Percentiles rank a stretch among this genome's conserved stretches.
Conservation (phyloP, 352 stramenopile species). For the Aphanomyces invadans region DNA sequence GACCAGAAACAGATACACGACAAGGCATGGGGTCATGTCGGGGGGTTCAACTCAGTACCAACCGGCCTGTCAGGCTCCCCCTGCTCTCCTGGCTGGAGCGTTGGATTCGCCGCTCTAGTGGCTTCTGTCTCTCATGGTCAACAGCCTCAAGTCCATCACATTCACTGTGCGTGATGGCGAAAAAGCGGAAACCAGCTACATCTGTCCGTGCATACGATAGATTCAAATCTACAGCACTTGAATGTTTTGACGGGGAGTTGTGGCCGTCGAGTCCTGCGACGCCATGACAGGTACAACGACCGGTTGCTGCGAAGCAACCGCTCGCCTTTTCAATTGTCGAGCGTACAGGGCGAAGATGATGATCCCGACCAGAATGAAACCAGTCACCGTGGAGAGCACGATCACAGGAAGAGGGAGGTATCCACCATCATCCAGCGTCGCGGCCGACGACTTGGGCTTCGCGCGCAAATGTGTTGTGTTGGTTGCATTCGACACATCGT, state of each 20-base stretch:
- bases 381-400: constrained; percentile 23
- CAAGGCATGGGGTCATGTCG: too few species aligned
- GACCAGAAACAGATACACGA: too few species aligned
- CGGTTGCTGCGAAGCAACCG: not conserved
- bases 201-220: too few species aligned
- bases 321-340: not conserved
- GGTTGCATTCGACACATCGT: constrained; percentile 27
- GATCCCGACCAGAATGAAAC: constrained; percentile 49
- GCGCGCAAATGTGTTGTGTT: constrained; percentile 11
- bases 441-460: not conserved
- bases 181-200: too few species aligned
- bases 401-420: constrained; percentile 9
- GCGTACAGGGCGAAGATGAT: constrained; percentile 42
- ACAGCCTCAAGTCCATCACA: too few species aligned
- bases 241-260: constrained; percentile 16
- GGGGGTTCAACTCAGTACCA: too few species aligned
- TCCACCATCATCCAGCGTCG: not conserved
- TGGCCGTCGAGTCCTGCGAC: constrained; percentile 3
- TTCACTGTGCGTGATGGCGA: too few species aligned
- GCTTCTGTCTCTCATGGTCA: too few species aligned
- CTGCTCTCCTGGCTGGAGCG: too few species aligned
- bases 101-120: too few species aligned
- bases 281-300: not conserved
- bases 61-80: too few species aligned
- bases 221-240: constrained; percentile 24